Evolutionary conservation across 106 monocot species (phyloP).

Genomic region (Allium sativum): DNA sequence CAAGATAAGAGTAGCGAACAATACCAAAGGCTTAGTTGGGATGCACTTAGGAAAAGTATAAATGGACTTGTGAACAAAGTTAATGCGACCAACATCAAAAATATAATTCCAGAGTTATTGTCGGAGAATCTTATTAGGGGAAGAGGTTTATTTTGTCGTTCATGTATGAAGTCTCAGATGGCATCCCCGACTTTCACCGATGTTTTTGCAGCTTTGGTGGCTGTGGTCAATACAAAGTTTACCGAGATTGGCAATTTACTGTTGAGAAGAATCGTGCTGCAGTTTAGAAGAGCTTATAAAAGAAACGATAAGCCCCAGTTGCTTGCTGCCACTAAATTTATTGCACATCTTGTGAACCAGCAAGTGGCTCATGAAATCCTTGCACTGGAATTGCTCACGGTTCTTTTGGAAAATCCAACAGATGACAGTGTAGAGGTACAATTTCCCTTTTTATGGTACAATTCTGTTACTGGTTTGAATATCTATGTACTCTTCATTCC

Average conservation of each 20-base stretch:
- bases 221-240: constrained; percentile 93
- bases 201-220: constrained; percentile 85
- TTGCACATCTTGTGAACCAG: constrained; percentile 93
- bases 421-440: constrained; percentile 94
- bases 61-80: constrained; percentile 97
- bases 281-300: constrained; percentile 84
- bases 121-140: constrained; percentile 85
- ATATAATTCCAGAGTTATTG: constrained; percentile 89
- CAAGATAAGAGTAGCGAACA: constrained; percentile 74
- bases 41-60: constrained; percentile 81
- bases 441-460: neutral
- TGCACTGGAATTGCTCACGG: constrained; percentile 78
- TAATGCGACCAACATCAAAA: constrained; percentile 94
- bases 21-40: constrained; percentile 89
- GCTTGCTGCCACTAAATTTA: constrained; percentile 88
- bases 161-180: constrained; percentile 96
- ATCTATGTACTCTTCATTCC: neutral
- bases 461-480: too few relatives aligned
- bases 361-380: constrained; percentile 90
- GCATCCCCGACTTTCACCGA: constrained; percentile 92
- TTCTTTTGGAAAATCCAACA: constrained; percentile 77
- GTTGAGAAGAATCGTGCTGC: constrained; percentile 66
- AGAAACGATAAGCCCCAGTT: constrained; percentile 93
- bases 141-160: constrained; percentile 80
- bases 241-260: constrained; percentile 76